These are phyloP conservation scores for Citrus hindsii DNA, from an alignment of 345 rosid genomes.

Conservation along the genomic window DNA sequence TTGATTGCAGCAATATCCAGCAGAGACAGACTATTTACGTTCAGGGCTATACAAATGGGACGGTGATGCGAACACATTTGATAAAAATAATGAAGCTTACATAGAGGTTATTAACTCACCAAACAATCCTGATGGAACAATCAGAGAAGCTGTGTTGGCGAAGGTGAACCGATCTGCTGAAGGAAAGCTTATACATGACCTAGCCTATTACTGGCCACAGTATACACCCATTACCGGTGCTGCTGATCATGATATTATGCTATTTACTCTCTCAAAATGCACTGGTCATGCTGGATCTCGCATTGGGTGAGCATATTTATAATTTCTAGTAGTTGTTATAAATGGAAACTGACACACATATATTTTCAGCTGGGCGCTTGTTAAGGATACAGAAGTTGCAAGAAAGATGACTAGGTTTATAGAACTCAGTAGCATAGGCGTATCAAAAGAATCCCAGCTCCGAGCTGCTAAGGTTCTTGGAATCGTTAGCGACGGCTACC, in stretches of 20 bases:
- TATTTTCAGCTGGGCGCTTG: constrained; percentile 69
- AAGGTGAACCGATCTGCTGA: constrained; percentile 51
- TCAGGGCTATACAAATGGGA: constrained; percentile 83
- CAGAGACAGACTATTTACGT: constrained; percentile 44
- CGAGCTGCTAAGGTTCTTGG: constrained; percentile 73
- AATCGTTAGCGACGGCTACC: constrained; percentile 38
- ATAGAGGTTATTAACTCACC: constrained; percentile 78
- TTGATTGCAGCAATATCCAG: constrained; percentile 51
- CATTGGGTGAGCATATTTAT: constrained; percentile 56
- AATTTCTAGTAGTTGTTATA: neutral
- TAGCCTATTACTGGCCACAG: constrained; percentile 94
- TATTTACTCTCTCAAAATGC: constrained; percentile 88
- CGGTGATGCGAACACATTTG: constrained; percentile 65
- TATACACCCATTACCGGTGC: constrained; percentile 61
- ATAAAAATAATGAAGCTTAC: constrained; percentile 52
- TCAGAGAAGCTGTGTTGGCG: constrained; percentile 64
- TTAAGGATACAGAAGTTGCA: constrained; percentile 64
- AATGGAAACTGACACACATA: neutral
- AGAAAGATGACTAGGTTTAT: constrained; percentile 63
- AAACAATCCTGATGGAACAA: constrained; percentile 78
- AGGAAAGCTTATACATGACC: constrained; percentile 69
- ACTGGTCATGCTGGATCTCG: constrained; percentile 95
- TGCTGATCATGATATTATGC: constrained; percentile 72
- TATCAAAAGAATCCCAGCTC: constrained; percentile 79
- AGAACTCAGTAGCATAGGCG: constrained; percentile 62